These are phyloP conservation scores for Saururus chinensis DNA, from an alignment of 164 flowering plant species.

Conservation along the genomic window DNA sequence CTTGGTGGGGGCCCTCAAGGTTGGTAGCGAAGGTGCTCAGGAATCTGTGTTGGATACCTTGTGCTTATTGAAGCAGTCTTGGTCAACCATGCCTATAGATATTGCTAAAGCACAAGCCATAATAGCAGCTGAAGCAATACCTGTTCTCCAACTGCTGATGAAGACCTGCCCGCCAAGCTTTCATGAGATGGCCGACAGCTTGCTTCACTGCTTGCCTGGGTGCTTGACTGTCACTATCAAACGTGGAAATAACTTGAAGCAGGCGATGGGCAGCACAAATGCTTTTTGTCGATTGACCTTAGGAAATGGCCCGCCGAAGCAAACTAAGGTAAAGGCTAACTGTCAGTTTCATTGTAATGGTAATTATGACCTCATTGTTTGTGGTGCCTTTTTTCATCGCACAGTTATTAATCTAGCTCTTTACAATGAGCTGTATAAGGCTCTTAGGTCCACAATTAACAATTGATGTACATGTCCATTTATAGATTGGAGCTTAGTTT, in stretches of 20 bases:
- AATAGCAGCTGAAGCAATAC: conserved; percentile 86
- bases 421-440: no score
- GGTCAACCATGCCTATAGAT: conserved; percentile 77
- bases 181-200: conserved; percentile 73
- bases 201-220: conserved; percentile 78
- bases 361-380: no score
- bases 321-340: conserved; percentile 53
- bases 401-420: no score
- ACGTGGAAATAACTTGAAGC: conserved; percentile 78
- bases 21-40: conserved; percentile 73
- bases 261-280: conserved; percentile 71
- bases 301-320: conserved; percentile 78
- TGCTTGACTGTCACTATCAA: conserved; percentile 73
- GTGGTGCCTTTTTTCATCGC: no score
- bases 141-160: conserved; percentile 69
- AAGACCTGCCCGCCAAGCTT: conserved; percentile 82
- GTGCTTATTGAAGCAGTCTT: conserved; percentile 66
- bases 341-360: no score
- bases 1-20: conserved; percentile 60
- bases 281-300: conserved; percentile 71
- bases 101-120: conserved; percentile 67
- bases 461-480: no score
- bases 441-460: no score
- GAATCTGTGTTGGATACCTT: conserved; percentile 61
- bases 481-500: no score